Evolutionary conservation across 1,284 basidiomycete species (phyloP).

Genomic region (Malassezia psittaci): DNA sequence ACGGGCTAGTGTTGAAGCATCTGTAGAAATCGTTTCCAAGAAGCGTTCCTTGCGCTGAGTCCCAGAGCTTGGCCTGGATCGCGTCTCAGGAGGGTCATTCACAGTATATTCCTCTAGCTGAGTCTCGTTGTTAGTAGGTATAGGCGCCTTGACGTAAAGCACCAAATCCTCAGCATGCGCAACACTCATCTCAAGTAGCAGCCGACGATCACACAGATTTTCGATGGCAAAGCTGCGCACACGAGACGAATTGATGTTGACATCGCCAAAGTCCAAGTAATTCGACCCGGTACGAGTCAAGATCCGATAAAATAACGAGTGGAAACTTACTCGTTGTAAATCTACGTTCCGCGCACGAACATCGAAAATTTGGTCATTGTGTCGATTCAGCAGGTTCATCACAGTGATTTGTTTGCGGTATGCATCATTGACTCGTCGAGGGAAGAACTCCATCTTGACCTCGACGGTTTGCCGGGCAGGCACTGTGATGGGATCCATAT

Average conservation of each 20-base stretch:
- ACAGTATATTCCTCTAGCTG: neutral
- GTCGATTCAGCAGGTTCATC: slow-evolving; percentile 43
- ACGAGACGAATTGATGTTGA: slow-evolving; percentile 51
- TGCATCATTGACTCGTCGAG: slow-evolving; percentile 51
- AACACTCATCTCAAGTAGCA: slow-evolving; percentile 50
- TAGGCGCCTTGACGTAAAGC: slow-evolving; percentile 48
- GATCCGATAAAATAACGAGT: slow-evolving; percentile 53
- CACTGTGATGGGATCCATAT: slow-evolving; percentile 51
- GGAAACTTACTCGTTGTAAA: slow-evolving; percentile 52
- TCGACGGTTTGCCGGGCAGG: slow-evolving; percentile 51
- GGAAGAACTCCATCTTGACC: slow-evolving; percentile 52
- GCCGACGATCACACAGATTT: slow-evolving; percentile 48
- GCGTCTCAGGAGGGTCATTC: slow-evolving; percentile 7
- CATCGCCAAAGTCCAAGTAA: slow-evolving; percentile 53
- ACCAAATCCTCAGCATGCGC: slow-evolving; percentile 52
- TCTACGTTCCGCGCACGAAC: slow-evolving; percentile 52
- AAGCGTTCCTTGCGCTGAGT: slow-evolving; percentile 50
- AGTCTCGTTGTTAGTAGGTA: slow-evolving; percentile 7
- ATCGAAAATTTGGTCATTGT: slow-evolving; percentile 51
- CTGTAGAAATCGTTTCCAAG: slow-evolving; percentile 51
- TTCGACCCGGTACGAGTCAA: slow-evolving; percentile 52
- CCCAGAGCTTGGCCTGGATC: slow-evolving; percentile 21
- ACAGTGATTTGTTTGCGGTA: slow-evolving; percentile 53
- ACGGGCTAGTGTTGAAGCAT: slow-evolving; percentile 25
- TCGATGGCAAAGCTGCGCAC: slow-evolving; percentile 51